A percentile compares a stretch with the other conserved stretches of the same genome.
Conservation (phyloP, 768 basidiomycete species). For the Lentinula edodes region DNA sequence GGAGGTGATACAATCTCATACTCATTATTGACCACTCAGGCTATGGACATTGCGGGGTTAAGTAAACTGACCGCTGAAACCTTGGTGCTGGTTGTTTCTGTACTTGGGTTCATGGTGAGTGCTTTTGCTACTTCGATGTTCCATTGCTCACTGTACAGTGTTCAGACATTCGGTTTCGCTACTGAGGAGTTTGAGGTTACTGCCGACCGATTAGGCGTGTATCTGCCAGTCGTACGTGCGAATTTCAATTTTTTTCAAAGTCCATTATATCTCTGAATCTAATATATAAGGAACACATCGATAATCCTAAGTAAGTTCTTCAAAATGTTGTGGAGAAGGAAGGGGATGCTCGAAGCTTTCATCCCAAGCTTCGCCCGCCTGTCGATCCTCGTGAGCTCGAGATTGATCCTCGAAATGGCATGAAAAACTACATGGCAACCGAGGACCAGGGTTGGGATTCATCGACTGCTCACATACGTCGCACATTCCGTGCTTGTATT, state of each 20-base stretch:
- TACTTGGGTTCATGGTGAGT: slow-evolving; percentile 52
- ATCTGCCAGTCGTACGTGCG: slow-evolving; percentile 57
- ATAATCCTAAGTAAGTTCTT: slow-evolving; percentile 59
- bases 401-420: slow-evolving; percentile 70
- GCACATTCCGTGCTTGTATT: slow-evolving; percentile 61
- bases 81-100: slow-evolving; percentile 51
- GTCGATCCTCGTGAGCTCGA: slow-evolving; percentile 69
- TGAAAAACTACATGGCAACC: slow-evolving; percentile 87
- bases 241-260: not conserved
- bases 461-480: slow-evolving; percentile 61
- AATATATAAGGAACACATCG: slow-evolving; percentile 58
- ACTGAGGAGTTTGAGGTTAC: slow-evolving; percentile 71
- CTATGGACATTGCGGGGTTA: slow-evolving; percentile 68
- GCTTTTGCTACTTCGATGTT: not conserved
- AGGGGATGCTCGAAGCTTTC: slow-evolving; percentile 66
- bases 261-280: slow-evolving; percentile 1
- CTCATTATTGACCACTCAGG: slow-evolving; percentile 24
- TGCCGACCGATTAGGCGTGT: slow-evolving; percentile 67
- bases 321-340: slow-evolving; percentile 34
- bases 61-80: slow-evolving; percentile 62
- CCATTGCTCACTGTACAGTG: not conserved
- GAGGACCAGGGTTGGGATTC: slow-evolving; percentile 68
- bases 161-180: slow-evolving; percentile 56
- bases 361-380: slow-evolving; percentile 71
- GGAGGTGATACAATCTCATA: not conserved